Percentiles rank a stretch among this genome's conserved stretches.
phyloP scores from a whole-genome alignment of 164 flowering plant genomes.

The Chimonanthus salicifolius region DNA sequence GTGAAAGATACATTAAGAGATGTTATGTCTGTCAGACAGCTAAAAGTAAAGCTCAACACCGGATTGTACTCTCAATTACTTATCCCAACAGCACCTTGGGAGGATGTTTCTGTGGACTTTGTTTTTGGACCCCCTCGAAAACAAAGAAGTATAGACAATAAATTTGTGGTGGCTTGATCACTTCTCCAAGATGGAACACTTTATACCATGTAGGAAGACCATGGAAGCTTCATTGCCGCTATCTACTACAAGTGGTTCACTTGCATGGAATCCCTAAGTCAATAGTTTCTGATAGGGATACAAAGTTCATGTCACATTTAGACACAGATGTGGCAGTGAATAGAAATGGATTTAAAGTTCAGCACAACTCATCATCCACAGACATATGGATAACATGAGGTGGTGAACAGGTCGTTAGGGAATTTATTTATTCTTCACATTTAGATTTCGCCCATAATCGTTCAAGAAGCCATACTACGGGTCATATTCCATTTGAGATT shows the following conservation, averaged over 20 bases:
- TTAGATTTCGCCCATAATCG: neutral
- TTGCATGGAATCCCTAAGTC: conserved; percentile 11
- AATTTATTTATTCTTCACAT: neutral
- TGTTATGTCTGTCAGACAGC: conserved; percentile 10
- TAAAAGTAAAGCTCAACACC: neutral
- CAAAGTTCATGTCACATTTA: conserved; percentile 6
- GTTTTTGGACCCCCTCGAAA: conserved; percentile 8
- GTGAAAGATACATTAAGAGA: neutral
- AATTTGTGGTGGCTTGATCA: conserved; percentile 12
- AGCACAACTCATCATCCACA: neutral
- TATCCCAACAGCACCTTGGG: conserved; percentile 3
- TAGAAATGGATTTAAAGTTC: neutral
- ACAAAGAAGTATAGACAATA: neutral
- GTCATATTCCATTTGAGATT: neutral
- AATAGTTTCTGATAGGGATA: neutral
- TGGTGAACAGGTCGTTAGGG: conserved; percentile 5
- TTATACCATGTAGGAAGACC: conserved; percentile 8
- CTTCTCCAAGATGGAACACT: conserved; percentile 19
- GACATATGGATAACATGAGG: neutral
- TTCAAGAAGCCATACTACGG: neutral
- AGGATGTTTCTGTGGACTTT: conserved; percentile 15
- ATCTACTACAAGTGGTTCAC: conserved; percentile 5
- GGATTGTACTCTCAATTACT: conserved; percentile 14
- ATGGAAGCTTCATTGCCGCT: neutral
- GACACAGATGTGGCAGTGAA: neutral